phyloP scores from a whole-genome alignment of 805 yeast species.

The Candida gorgasii region DNA sequence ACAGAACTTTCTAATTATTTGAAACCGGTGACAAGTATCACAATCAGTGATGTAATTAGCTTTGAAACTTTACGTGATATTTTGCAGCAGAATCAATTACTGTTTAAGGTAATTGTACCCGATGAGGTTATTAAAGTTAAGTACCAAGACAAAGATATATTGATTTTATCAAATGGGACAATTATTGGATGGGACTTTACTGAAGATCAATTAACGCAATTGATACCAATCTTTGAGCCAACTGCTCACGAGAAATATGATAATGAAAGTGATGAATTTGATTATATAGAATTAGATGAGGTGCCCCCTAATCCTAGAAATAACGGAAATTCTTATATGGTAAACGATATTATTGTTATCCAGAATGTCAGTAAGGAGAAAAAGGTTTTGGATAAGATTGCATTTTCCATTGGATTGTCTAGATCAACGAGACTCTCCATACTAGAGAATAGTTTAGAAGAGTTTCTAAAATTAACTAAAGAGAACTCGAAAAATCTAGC shows the following conservation, averaged over 20 bases:
- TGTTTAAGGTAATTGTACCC: constrained; percentile 44
- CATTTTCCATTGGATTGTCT: constrained; percentile 85
- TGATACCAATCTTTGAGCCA: constrained; percentile 52
- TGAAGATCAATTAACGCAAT: constrained; percentile 50
- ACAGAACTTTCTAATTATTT: constrained; percentile 12
- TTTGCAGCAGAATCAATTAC: constrained; percentile 24
- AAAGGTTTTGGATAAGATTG: constrained; percentile 72
- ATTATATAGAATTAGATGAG: constrained; percentile 54
- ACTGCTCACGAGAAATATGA: constrained; percentile 45
- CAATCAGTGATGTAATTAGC: constrained; percentile 73
- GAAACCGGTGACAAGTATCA: constrained; percentile 63
- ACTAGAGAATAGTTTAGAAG: constrained; percentile 70
- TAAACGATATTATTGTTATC: constrained; percentile 73
- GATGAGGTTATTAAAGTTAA: constrained; percentile 66
- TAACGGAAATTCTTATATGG: constrained; percentile 43
- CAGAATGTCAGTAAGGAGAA: constrained; percentile 45
- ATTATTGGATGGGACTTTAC: constrained; percentile 80
- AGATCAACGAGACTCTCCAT: constrained; percentile 84
- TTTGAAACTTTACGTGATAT: constrained; percentile 52
- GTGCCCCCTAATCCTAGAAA: constrained; percentile 23
- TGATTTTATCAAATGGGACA: constrained; percentile 76
- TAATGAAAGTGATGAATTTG: constrained; percentile 85
- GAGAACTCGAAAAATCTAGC: constrained; percentile 66
- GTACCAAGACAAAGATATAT: constrained; percentile 48
- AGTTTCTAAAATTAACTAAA: constrained; percentile 63